Conservation (phyloP, 768 basidiomycete genomes). For the Pleurotus citrinopileatus region DNA sequence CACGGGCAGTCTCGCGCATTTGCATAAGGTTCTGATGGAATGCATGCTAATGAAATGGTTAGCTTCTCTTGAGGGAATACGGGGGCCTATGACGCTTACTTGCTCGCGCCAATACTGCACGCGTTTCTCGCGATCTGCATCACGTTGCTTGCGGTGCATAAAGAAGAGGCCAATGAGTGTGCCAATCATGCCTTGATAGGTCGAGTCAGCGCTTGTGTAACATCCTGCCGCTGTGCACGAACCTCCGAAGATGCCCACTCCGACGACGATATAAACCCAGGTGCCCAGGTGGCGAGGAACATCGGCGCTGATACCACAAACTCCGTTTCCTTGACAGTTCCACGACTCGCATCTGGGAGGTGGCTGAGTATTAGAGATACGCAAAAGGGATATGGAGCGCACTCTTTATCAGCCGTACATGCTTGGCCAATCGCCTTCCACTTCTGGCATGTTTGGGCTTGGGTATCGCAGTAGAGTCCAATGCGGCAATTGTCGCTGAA, state of each 20-base stretch:
- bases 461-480: slow-evolving; percentile 76
- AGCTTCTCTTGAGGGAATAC: not conserved
- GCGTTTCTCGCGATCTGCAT: slow-evolving; percentile 77
- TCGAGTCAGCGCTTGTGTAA: not conserved
- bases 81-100: slow-evolving; percentile 32
- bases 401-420: slow-evolving; percentile 57
- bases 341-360: slow-evolving; percentile 62
- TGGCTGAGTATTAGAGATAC: not conserved
- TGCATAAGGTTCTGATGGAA: slow-evolving; percentile 80
- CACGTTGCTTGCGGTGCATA: slow-evolving; percentile 69
- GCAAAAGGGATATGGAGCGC: slow-evolving; percentile 15
- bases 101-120: slow-evolving; percentile 91
- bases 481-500: slow-evolving; percentile 68
- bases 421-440: slow-evolving; percentile 53
- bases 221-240: slow-evolving; percentile 19
- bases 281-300: slow-evolving; percentile 57
- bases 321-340: slow-evolving; percentile 62
- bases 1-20: slow-evolving; percentile 73
- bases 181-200: slow-evolving; percentile 65
- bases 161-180: slow-evolving; percentile 68
- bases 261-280: slow-evolving; percentile 75
- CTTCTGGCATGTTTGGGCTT: slow-evolving; percentile 52
- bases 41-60: slow-evolving; percentile 46
- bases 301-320: slow-evolving; percentile 63
- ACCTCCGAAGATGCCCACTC: slow-evolving; percentile 72